Evolutionary conservation across 2,329 filamentous ascomycete genomes (phyloP).

Genomic region (Cladosporium sp.): DNA sequence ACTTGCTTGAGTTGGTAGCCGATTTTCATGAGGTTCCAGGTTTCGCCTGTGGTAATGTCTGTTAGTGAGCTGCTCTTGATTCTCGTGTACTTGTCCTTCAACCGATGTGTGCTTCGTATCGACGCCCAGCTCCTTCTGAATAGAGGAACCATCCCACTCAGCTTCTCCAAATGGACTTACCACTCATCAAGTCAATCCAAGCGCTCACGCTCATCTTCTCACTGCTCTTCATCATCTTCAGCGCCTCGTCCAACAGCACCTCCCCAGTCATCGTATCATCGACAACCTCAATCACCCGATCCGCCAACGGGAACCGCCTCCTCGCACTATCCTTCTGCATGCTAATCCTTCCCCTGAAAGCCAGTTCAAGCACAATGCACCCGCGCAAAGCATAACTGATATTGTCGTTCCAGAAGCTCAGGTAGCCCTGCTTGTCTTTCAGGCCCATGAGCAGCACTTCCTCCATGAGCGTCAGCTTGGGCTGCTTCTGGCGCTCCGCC

Average conservation of each 20-base stretch:
- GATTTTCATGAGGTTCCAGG: constrained; percentile 99
- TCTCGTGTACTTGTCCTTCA: not conserved
- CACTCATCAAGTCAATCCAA: constrained; percentile 99
- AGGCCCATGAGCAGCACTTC: constrained; percentile 91
- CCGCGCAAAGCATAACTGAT: constrained; percentile 96
- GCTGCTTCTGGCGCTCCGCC: constrained; percentile 93
- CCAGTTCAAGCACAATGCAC: constrained; percentile 96
- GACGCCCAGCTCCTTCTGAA: too few species aligned
- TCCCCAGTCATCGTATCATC: constrained; percentile 96
- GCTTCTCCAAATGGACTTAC: constrained; percentile 48
- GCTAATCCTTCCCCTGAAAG: constrained; percentile 90
- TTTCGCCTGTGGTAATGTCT: constrained; percentile 66
- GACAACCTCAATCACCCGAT: constrained; percentile 92
- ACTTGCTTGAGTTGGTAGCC: constrained; percentile 99
- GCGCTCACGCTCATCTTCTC: constrained; percentile 99
- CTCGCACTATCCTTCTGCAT: constrained; percentile 97
- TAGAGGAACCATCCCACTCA: too few species aligned
- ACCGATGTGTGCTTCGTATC: not conserved
- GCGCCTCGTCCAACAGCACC: constrained; percentile 90
- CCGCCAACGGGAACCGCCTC: constrained; percentile 85
- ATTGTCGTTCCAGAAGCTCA: constrained; percentile 99
- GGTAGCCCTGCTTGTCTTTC: constrained; percentile 99
- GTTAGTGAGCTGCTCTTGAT: not conserved
- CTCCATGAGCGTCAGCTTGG: constrained; percentile 98
- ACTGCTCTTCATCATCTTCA: constrained; percentile 99